These are phyloP conservation scores for Botrytis aclada DNA, from an alignment of 2,329 filamentous ascomycete species.

Conservation along the genomic window DNA sequence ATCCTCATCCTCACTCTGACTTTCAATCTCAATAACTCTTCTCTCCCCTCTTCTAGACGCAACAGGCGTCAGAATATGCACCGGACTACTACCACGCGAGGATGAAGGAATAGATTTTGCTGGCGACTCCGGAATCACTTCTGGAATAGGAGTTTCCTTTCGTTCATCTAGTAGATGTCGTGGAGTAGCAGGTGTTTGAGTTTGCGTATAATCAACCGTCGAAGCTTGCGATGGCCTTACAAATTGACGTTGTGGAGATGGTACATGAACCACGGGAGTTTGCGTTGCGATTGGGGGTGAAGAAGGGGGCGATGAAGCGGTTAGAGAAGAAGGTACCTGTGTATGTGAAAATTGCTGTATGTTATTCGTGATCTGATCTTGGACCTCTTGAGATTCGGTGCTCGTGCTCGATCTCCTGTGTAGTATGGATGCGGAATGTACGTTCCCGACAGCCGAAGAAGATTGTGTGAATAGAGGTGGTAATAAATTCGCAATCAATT, in stretches of 20 bases:
- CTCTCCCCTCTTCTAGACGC: background rate
- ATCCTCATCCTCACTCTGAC: background rate
- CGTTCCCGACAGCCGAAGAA: background rate
- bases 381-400: slow-evolving; percentile 36
- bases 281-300: background rate
- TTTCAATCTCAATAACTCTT: background rate
- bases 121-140: slow-evolving; percentile 34
- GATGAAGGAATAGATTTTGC: slow-evolving; percentile 22
- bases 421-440: background rate
- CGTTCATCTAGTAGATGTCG: background rate
- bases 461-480: slow-evolving; percentile 46
- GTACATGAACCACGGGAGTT: background rate
- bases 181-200: slow-evolving; percentile 1
- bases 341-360: slow-evolving; percentile 33
- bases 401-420: slow-evolving; percentile 15
- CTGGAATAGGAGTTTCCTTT: slow-evolving; percentile 18
- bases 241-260: background rate
- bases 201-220: slow-evolving; percentile 35
- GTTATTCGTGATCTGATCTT: slow-evolving; percentile 31
- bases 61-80: background rate
- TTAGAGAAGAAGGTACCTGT: background rate
- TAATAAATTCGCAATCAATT: slow-evolving; percentile 56
- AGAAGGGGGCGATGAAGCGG: background rate
- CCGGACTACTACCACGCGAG: background rate
- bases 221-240: slow-evolving; percentile 34